These are phyloP conservation scores for Mortierella sp. DNA, from an alignment of 371 early-diverging fungal genomes.

Conservation along the genomic window DNA sequence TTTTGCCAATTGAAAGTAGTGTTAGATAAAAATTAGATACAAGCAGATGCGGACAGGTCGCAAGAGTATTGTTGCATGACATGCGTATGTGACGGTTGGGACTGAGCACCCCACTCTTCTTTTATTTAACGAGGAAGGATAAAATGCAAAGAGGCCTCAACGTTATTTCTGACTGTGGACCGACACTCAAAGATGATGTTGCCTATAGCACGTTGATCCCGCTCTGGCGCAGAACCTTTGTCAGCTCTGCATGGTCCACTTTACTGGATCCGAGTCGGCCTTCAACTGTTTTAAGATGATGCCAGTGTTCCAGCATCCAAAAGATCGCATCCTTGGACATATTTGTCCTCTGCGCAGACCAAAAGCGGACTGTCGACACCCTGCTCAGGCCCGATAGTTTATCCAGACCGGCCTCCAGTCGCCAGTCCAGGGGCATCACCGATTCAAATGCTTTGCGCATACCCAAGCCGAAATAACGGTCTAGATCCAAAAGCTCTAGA, in stretches of 20 bases:
- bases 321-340: slow-evolving; percentile 6
- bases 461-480: background rate
- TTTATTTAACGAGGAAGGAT: too few species aligned
- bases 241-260: slow-evolving; percentile 5
- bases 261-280: slow-evolving; percentile 8
- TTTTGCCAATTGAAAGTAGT: too few species aligned
- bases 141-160: too few species aligned
- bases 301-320: slow-evolving; percentile 16
- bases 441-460: background rate
- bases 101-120: too few species aligned
- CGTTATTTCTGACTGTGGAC: too few species aligned
- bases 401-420: background rate
- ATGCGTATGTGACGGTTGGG: too few species aligned
- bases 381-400: background rate
- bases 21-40: too few species aligned
- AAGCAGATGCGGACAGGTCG: too few species aligned
- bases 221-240: background rate
- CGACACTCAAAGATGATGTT: too few species aligned
- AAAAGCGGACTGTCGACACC: background rate
- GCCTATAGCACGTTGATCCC: background rate
- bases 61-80: too few species aligned
- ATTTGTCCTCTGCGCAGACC: background rate
- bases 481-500: slow-evolving; percentile 5
- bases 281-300: background rate
- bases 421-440: slow-evolving; percentile 6